Conservation (phyloP, 2,329 filamentous ascomycete genomes). For the Pyrenochaeta sp. region DNA sequence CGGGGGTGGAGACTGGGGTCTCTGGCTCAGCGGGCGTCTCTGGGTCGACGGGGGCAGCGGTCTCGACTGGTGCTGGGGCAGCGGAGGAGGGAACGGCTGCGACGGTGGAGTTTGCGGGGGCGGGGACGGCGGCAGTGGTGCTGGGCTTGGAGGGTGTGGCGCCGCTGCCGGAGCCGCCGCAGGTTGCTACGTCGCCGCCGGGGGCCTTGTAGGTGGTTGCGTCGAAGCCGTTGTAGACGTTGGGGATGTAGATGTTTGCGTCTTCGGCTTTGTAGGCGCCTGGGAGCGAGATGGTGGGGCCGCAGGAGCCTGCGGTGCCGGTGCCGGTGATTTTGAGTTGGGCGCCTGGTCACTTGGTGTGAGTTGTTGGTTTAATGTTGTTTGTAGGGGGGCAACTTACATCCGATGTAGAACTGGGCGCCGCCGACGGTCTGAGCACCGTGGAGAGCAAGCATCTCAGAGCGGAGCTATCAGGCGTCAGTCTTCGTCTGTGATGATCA, state of each 20-base stretch:
- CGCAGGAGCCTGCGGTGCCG: conserved; percentile 44
- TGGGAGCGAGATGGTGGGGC: conserved; percentile 51
- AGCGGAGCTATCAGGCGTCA: conserved; percentile 44
- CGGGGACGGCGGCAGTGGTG: conserved; percentile 10
- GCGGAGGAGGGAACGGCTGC: conserved; percentile 9
- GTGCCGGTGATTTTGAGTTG: conserved; percentile 55
- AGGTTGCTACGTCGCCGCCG: conserved; percentile 36
- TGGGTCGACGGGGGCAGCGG: conserved; percentile 11
- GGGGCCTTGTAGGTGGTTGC: conserved; percentile 37
- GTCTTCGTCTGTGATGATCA: too few species aligned
- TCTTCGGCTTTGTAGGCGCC: conserved; percentile 46
- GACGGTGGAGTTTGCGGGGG: conserved; percentile 18
- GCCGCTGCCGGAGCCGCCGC: conserved; percentile 32
- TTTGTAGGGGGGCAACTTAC: neutral
- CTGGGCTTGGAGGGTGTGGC: conserved; percentile 13
- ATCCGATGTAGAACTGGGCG: conserved; percentile 56
- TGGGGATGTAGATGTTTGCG: conserved; percentile 46
- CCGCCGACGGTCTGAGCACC: conserved; percentile 44
- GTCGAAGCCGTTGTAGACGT: conserved; percentile 46
- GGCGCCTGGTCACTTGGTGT: conserved; percentile 37
- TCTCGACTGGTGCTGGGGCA: conserved; percentile 3
- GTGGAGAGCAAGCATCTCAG: conserved; percentile 58
- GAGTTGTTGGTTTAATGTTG: neutral
- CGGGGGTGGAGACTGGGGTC: neutral
- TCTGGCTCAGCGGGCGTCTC: too few species aligned